A percentile compares a stretch with the other conserved stretches of the same genome.
These are phyloP conservation scores for Fusarium sarcochroum DNA, from an alignment of 2,329 filamentous ascomycete genomes.

Conservation along the genomic window DNA sequence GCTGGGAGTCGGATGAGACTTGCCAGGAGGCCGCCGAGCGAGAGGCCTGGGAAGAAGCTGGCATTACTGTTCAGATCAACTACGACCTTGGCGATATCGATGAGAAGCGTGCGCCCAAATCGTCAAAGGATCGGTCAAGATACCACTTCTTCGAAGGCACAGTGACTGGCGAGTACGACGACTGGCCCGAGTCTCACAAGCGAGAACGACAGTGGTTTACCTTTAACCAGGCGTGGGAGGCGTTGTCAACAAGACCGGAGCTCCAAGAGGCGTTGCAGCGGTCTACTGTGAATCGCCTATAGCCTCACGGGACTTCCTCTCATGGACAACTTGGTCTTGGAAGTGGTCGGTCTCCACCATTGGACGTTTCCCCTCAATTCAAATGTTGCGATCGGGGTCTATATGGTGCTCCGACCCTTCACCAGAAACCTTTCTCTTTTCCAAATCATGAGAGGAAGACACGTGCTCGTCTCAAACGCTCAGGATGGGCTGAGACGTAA, in stretches of 20 bases:
- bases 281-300: conserved; percentile 74
- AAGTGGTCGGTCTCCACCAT: background rate
- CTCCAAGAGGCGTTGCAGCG: conserved; percentile 87
- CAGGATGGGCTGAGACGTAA: conserved; percentile 4
- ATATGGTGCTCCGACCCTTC: background rate
- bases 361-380: conserved; percentile 1
- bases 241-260: conserved; percentile 84
- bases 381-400: background rate
- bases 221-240: conserved; percentile 84
- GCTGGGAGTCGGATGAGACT: conserved; percentile 95
- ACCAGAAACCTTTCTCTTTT: conserved; percentile 5
- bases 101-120: conserved; percentile 86
- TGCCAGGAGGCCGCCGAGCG: conserved; percentile 87
- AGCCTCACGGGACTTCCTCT: conserved; percentile 23
- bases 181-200: conserved; percentile 97
- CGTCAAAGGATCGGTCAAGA: conserved; percentile 71
- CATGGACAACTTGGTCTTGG: conserved; percentile 4
- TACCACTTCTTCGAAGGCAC: conserved; percentile 90
- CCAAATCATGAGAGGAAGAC: conserved; percentile 31
- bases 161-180: conserved; percentile 86
- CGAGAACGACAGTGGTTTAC: conserved; percentile 91
- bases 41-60: conserved; percentile 98
- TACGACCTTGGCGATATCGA: conserved; percentile 89
- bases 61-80: conserved; percentile 87
- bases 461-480: conserved; percentile 12